Conservation (phyloP, 2,329 filamentous ascomycete species). For the Fusarium anguioides region DNA sequence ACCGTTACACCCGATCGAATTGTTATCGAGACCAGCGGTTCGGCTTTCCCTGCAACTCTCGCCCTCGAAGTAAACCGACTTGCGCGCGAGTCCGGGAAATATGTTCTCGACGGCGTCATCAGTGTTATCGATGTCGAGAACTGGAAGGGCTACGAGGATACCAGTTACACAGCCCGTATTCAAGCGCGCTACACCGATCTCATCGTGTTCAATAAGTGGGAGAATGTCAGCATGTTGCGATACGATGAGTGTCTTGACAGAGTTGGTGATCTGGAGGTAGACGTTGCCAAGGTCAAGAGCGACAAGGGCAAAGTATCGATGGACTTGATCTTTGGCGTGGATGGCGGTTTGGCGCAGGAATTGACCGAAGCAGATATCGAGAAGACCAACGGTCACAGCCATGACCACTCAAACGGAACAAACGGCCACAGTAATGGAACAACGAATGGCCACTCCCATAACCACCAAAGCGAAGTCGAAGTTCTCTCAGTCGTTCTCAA, state of each 20-base stretch:
- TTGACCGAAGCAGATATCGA: conserved; percentile 57
- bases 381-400: conserved; percentile 49
- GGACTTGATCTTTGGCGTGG: conserved; percentile 86
- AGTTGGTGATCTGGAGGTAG: conserved; percentile 82
- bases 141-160: conserved; percentile 93
- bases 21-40: conserved; percentile 92
- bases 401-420: conserved; percentile 48
- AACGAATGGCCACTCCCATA: conserved; percentile 58
- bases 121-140: conserved; percentile 95
- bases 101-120: conserved; percentile 86
- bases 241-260: conserved; percentile 83
- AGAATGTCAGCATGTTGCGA: conserved; percentile 75
- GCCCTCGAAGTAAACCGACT: conserved; percentile 91
- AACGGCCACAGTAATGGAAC: conserved; percentile 46
- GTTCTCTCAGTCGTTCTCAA: conserved; percentile 84
- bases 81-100: conserved; percentile 73
- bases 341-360: conserved; percentile 77
- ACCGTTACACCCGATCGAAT: conserved; percentile 78
- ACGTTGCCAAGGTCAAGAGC: conserved; percentile 87
- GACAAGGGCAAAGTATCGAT: conserved; percentile 81
- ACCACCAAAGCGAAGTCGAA: conserved; percentile 88
- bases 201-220: conserved; percentile 95
- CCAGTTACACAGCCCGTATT: conserved; percentile 85
- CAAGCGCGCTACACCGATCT: conserved; percentile 92
- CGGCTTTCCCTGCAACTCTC: conserved; percentile 87